Base-by-base conservation (phyloP, 1,284 basidiomycete species). In the Wallemia ichthyophaga region DNA sequence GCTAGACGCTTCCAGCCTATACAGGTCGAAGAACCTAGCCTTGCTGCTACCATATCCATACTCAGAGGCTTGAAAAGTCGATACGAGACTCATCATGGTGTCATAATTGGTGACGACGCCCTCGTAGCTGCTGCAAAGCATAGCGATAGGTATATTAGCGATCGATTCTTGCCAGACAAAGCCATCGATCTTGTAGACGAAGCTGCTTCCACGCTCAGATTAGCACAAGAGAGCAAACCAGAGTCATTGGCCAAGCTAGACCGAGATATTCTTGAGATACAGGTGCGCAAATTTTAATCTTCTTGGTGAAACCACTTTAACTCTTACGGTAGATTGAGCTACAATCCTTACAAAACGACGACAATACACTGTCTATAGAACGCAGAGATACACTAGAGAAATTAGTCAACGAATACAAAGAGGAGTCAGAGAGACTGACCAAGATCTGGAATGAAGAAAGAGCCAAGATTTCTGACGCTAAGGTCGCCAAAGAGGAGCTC, bases 1-100 rank as follows among this genome's bases (percentile, higher is more conserved):
- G 85, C 89, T 64, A 76, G 87, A 25, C 79, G 88, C 0, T 94
- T 94, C 72, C 86, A 89, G 66, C 83, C 85, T 0, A 81, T 94
- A 1, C 73, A 75, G 56, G 85, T 92, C 59, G 82, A 86, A 58
- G 89, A 94, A 66, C 89, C 88, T 0, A 81, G 79, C 0, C 83
- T 88, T 5, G 80, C 83, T 60, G 80, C 81, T 0, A 88, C 86
- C 0, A 83, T 91, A 54, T 86, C 85, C 2, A 92, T 92, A 62
- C 75, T 92, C 0, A 80, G 87, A 27, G 88, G 88, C 2, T 73
- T 92, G 55, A 88, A 89, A 67, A 71, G 80, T 0, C 74, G 80
- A 56, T 89, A 89, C 64, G 88, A 92, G 65, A 67, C 86, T 0
- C 87, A 92, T 66, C 87, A 89, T 65, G 88, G 88, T 60, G 85